Evolutionary conservation across 2,329 filamentous ascomycete genomes (phyloP), one percentile per base, ranked within the genome.

Genomic region (Epichloe sylvatica): DNA sequence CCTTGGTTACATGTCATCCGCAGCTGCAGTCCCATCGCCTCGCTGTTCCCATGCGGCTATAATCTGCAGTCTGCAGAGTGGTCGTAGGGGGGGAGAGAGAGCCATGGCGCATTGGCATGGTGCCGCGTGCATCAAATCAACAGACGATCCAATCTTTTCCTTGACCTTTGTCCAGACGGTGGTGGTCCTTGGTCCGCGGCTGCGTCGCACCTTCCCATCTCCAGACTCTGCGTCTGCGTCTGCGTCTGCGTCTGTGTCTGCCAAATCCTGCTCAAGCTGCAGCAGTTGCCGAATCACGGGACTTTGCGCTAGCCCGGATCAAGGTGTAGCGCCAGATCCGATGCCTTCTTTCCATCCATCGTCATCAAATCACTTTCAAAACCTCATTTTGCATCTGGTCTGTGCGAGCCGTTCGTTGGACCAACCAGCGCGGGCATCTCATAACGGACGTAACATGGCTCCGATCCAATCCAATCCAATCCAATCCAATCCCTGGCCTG

Each of bases 231-330:
- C 25, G 25, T 9, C 19, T 19, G n/a, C n/a, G n/a, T n/a, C n/a
- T 23, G 21, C 25, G 25, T 25, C 25, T 25, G 23, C 23, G 25
- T 30, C 30, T 30, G 9, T 9, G 30, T 30, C 30, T 30, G 30
- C 30, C 25, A 30, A 30, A 8, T 30, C 30, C 8, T 30, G 30
- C 30, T 9, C 8, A 11, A 30, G 30, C 23, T 17, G 36, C 19
- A 41, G 17, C 37, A 8, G 19, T 19, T 21, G 17, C 42, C 17
- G 40, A 45, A 49, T 49, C 48, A 49, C 42, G 48, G 42, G 48
- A 49, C 48, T 46, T 2, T 15, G 37, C 25, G 30, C 43, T 50
- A 46, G 43, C 42, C 48, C 48, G 1, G 4, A n/a, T 35, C 13
- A 13, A 25, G 23, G 7, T 3, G 25, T 19, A 25, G 25, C 43